phyloP scores from a whole-genome alignment of 352 stramenopile species.

The Salisapilia sapeloensis region DNA sequence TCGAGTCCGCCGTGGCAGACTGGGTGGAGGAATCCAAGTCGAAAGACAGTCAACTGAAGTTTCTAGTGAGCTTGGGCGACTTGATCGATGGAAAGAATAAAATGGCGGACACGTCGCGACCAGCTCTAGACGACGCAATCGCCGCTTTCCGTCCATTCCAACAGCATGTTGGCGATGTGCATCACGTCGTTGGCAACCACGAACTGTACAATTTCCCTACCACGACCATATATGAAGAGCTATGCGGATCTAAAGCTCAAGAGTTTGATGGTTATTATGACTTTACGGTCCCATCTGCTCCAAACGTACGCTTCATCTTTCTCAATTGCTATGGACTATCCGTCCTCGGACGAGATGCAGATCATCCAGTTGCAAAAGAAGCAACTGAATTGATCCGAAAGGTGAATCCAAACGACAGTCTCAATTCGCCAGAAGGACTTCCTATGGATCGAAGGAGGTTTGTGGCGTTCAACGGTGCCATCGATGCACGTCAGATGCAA shows the following conservation, averaged over 20 bases:
- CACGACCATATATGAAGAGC: conserved; percentile 17
- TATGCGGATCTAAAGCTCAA: conserved; percentile 17
- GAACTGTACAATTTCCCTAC: conserved; percentile 70
- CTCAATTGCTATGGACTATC: conserved; percentile 57
- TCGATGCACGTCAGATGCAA: conserved; percentile 33
- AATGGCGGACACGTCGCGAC: conserved; percentile 14
- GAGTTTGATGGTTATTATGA: conserved; percentile 26
- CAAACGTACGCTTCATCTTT: conserved; percentile 37
- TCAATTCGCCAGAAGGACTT: conserved; percentile 52
- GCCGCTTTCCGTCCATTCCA: conserved; percentile 24
- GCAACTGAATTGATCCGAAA: conserved; percentile 16
- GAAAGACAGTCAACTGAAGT: conserved; percentile 11
- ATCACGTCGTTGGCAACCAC: conserved; percentile 74
- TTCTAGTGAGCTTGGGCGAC: conserved; percentile 65
- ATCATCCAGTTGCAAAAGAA: conserved; percentile 24
- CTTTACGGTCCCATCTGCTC: conserved; percentile 18
- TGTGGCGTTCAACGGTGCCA: conserved; percentile 60
- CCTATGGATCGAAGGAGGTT: conserved; percentile 23
- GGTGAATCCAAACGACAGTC: conserved; percentile 49
- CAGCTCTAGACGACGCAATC: conserved; percentile 20
- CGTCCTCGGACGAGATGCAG: conserved; percentile 24
- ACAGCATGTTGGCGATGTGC: conserved; percentile 23
- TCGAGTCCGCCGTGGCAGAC: conserved; percentile 20
- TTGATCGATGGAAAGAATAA: conserved; percentile 71
- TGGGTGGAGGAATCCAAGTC: conserved; percentile 17